Percentiles rank a stretch among this genome's conserved stretches.
phyloP scores from a whole-genome alignment of 108 stramenopile genomes.

The Skeletonema tropicum region DNA sequence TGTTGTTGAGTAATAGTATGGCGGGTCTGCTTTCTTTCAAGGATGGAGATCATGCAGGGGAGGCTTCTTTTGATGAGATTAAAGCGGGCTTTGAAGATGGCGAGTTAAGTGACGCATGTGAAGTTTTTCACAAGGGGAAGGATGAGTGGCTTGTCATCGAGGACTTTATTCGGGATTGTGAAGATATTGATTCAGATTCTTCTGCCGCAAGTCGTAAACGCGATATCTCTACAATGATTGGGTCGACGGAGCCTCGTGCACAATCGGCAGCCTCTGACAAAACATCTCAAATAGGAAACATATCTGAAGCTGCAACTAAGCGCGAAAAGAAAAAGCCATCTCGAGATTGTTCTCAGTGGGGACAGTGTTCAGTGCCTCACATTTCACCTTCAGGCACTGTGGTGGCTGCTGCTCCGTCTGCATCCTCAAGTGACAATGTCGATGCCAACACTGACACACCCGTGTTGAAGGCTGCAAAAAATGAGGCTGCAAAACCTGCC shows the following conservation, averaged over 20 bases:
- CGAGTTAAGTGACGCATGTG: conserved; percentile 66
- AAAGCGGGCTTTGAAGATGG: conserved; percentile 73
- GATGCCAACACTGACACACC: conserved; percentile 6
- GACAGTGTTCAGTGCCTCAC: conserved; percentile 54
- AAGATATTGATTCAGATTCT: conserved; percentile 3
- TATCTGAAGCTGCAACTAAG: conserved; percentile 33
- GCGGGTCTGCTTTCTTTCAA: conserved; percentile 49
- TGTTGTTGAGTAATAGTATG: conserved; percentile 1
- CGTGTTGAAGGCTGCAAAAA: background rate
- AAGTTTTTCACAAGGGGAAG: conserved; percentile 43
- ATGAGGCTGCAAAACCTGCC: conserved; percentile 7
- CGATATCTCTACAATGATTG: conserved; percentile 8
- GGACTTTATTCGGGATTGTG: conserved; percentile 34
- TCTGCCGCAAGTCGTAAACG: conserved; percentile 3
- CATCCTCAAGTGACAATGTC: conserved; percentile 15
- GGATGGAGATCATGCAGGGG: conserved; percentile 79
- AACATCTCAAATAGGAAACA: background rate
- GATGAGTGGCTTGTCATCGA: conserved; percentile 66
- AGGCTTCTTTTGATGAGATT: conserved; percentile 72
- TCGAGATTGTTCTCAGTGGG: conserved; percentile 70
- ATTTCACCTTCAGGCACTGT: conserved; percentile 15
- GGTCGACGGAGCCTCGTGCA: conserved; percentile 5
- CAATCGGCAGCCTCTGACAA: conserved; percentile 6
- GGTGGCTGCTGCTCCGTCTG: background rate
- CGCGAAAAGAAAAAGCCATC: conserved; percentile 79